A percentile compares a stretch with the other conserved stretches of the same genome.
phyloP scores from a whole-genome alignment of 2,329 filamentous ascomycete species.

The Fusarium domesticum region DNA sequence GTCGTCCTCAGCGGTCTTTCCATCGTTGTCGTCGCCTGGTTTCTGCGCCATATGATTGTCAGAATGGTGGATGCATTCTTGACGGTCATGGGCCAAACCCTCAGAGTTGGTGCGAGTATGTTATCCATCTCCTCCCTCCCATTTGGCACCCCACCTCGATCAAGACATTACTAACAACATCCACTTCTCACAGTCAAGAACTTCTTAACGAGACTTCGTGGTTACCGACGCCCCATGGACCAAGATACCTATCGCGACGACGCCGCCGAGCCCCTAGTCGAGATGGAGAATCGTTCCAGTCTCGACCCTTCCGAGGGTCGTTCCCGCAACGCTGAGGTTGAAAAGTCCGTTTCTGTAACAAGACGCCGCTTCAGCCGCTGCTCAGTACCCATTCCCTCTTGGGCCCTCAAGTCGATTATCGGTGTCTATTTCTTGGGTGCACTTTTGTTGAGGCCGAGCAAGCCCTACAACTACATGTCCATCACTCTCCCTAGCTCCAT shows the following conservation, averaged over 20 bases:
- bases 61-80: conserved; percentile 20
- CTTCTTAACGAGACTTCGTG: not conserved
- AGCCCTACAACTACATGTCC: conserved; percentile 33
- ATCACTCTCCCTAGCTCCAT: conserved; percentile 33
- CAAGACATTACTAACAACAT: too few relatives aligned
- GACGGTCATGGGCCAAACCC: not conserved
- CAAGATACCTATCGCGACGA: not conserved
- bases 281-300: conserved; percentile 15
- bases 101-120: not conserved
- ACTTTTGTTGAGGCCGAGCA: conserved; percentile 27
- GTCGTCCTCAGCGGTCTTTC: conserved; percentile 22
- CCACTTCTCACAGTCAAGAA: not conserved
- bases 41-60: conserved; percentile 25
- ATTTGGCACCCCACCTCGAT: too few relatives aligned
- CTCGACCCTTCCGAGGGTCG: conserved; percentile 11
- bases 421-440: conserved; percentile 22
- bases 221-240: not conserved
- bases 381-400: conserved; percentile 10
- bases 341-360: conserved; percentile 6
- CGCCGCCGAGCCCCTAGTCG: conserved; percentile 1
- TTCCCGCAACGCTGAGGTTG: conserved; percentile 2
- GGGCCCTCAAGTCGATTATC: conserved; percentile 16
- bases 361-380: conserved; percentile 11
- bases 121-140: not conserved
- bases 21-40: conserved; percentile 25